Evolutionary conservation across 2,329 filamentous ascomycete species (phyloP).

Genomic region (Sclerotinia minor): DNA sequence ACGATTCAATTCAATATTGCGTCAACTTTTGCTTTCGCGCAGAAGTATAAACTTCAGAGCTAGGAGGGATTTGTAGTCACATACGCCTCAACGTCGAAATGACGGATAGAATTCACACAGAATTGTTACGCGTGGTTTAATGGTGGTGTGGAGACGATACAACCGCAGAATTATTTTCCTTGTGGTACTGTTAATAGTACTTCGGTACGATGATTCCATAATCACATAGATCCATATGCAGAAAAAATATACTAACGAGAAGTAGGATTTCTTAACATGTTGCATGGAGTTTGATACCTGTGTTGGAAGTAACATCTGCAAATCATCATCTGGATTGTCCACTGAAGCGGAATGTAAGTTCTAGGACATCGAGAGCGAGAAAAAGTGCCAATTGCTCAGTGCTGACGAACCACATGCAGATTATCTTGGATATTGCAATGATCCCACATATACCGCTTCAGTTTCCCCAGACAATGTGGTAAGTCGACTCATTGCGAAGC

Average conservation of each 20-base stretch:
- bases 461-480: slow-evolving; percentile 4
- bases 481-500: not conserved
- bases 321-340: slow-evolving; percentile 2
- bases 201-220: not conserved
- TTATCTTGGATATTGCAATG: slow-evolving; percentile 17
- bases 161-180: not conserved
- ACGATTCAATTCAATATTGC: too few species aligned
- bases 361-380: not conserved
- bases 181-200: slow-evolving; percentile 6
- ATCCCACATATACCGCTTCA: slow-evolving; percentile 14
- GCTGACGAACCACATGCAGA: not conserved
- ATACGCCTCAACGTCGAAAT: slow-evolving; percentile 39
- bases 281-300: slow-evolving; percentile 12
- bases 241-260: not conserved
- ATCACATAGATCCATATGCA: not conserved
- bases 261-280: slow-evolving; percentile 2
- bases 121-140: slow-evolving; percentile 6
- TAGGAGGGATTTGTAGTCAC: slow-evolving; percentile 46
- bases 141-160: slow-evolving; percentile 8
- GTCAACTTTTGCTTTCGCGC: slow-evolving; percentile 67
- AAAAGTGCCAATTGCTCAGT: not conserved
- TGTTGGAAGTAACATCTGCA: slow-evolving; percentile 18
- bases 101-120: slow-evolving; percentile 9
- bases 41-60: slow-evolving; percentile 91
- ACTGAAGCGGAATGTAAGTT: slow-evolving; percentile 1